Conservation (phyloP, 2,329 filamentous ascomycete genomes). For the Microsporum canis region DNA sequence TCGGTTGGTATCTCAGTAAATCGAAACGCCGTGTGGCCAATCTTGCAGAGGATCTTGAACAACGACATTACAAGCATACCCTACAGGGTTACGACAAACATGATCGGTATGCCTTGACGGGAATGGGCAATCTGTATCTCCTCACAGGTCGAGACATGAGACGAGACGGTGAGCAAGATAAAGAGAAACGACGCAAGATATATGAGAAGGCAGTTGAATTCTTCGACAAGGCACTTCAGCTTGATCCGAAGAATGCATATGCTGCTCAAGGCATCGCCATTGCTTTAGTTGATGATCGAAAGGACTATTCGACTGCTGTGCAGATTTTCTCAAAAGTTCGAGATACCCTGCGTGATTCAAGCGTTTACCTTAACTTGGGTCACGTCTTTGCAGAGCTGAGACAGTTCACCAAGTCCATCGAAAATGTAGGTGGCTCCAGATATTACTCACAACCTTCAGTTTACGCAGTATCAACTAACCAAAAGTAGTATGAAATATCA, state of each 20-base stretch:
- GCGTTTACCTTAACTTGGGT: slow-evolving; percentile 83
- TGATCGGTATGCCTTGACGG: slow-evolving; percentile 89
- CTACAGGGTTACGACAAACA: slow-evolving; percentile 93
- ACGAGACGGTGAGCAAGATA: slow-evolving; percentile 76
- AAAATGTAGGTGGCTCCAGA: slow-evolving; percentile 44
- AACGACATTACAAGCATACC: slow-evolving; percentile 92
- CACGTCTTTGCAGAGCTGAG: slow-evolving; percentile 85
- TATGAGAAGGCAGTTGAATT: slow-evolving; percentile 94
- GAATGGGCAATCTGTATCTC: slow-evolving; percentile 94
- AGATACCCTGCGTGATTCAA: slow-evolving; percentile 78
- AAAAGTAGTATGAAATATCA: slow-evolving; percentile 64
- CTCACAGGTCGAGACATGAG: slow-evolving; percentile 87
- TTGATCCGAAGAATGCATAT: slow-evolving; percentile 93
- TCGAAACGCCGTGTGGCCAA: slow-evolving; percentile 72
- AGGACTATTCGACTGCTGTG: slow-evolving; percentile 70
- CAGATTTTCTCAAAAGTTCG: slow-evolving; percentile 82
- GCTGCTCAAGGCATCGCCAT: slow-evolving; percentile 94
- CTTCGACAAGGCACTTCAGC: slow-evolving; percentile 88
- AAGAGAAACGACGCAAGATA: slow-evolving; percentile 73
- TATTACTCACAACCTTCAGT: background rate
- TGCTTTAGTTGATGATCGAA: slow-evolving; percentile 86
- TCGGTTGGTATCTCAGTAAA: slow-evolving; percentile 90
- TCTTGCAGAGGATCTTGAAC: slow-evolving; percentile 78
- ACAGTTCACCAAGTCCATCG: slow-evolving; percentile 83
- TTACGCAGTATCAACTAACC: background rate